Conservation (phyloP, 768 basidiomycete species). For the Hericium erinaceus region DNA sequence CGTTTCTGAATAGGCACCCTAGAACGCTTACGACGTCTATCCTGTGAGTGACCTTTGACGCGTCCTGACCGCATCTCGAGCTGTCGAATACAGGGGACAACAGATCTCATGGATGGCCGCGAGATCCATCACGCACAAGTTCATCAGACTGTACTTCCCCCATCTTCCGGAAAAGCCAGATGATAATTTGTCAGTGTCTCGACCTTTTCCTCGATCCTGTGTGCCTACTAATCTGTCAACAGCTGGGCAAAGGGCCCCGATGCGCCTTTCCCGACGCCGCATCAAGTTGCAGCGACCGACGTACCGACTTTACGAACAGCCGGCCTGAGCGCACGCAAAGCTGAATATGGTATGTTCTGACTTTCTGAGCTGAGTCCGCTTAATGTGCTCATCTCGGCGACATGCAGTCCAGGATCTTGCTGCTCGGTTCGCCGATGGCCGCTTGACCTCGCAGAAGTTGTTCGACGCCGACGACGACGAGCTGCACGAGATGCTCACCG, state of each 20-base stretch:
- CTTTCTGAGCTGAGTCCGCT: background rate
- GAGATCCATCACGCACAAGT: conserved; percentile 71
- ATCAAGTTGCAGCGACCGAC: conserved; percentile 54
- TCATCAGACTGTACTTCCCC: conserved; percentile 67
- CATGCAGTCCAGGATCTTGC: conserved; percentile 68
- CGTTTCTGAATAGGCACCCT: background rate
- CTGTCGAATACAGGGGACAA: conserved; percentile 41
- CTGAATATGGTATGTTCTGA: conserved; percentile 64
- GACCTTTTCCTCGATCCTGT: conserved; percentile 4
- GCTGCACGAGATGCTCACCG: conserved; percentile 62
- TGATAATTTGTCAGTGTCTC: conserved; percentile 34
- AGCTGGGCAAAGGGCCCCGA: conserved; percentile 8
- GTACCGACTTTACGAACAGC: conserved; percentile 54
- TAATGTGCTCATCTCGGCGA: background rate
- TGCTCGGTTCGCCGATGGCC: conserved; percentile 68
- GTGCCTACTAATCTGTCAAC: background rate
- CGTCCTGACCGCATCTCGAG: background rate
- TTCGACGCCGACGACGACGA: conserved; percentile 67
- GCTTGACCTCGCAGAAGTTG: conserved; percentile 66
- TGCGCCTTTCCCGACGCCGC: conserved; percentile 57
- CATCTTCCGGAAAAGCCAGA: conserved; percentile 59
- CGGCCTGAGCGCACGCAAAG: conserved; percentile 76
- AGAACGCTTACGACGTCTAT: conserved; percentile 69
- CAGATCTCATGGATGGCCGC: conserved; percentile 88
- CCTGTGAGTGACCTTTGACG: conserved; percentile 34